phyloP scores from a whole-genome alignment of 768 basidiomycete genomes.

The Lactarius vividus region DNA sequence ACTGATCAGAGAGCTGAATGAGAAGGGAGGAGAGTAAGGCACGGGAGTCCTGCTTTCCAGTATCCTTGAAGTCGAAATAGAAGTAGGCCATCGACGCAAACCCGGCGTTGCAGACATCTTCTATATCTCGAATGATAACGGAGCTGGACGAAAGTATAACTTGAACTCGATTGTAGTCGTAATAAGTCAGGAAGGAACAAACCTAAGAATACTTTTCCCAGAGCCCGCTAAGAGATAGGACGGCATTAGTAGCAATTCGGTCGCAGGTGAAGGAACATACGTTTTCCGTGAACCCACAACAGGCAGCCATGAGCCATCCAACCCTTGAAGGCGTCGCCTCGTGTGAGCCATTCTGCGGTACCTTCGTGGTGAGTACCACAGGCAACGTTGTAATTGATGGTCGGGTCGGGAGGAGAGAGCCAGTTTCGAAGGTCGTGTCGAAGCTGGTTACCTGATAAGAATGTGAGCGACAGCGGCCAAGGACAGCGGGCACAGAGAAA shows the following conservation, averaged over 20 bases:
- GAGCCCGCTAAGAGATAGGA: conserved; percentile 4
- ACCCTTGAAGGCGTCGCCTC: background rate
- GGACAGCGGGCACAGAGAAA: too few relatives aligned
- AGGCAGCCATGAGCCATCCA: background rate
- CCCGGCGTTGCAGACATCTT: background rate
- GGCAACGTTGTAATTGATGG: background rate
- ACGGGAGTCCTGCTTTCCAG: background rate
- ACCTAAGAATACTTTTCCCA: conserved; percentile 13
- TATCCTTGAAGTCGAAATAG: background rate
- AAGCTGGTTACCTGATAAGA: background rate
- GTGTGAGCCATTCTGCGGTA: background rate
- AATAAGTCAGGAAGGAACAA: background rate
- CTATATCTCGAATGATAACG: background rate
- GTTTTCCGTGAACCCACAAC: conserved; percentile 7
- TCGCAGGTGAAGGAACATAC: background rate
- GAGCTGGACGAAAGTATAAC: background rate
- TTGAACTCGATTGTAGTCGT: background rate
- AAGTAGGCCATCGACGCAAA: background rate
- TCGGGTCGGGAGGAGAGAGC: conserved; percentile 7
- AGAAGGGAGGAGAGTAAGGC: conserved; percentile 5
- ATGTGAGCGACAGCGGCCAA: background rate
- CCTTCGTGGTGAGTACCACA: background rate
- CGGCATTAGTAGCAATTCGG: background rate
- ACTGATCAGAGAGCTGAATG: conserved; percentile 4
- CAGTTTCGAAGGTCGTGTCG: background rate